These are phyloP conservation scores for Exsudoporus frostii DNA, from an alignment of 768 basidiomycete species.

Conservation along the genomic window DNA sequence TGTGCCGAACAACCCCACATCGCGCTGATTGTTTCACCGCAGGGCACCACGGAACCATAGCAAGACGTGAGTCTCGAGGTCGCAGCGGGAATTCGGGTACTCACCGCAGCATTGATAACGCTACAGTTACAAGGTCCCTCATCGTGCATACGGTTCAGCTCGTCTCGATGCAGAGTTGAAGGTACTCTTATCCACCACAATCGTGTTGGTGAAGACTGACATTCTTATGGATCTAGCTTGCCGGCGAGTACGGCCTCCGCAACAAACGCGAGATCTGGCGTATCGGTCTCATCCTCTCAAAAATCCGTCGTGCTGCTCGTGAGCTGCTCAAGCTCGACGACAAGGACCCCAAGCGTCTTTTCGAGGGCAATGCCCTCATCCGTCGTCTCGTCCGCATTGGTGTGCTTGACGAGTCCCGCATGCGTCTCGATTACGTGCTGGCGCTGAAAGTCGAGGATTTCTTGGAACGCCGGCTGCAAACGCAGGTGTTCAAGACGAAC, in stretches of 20 bases:
- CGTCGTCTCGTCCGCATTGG: slow-evolving; percentile 97
- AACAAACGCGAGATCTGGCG: slow-evolving; percentile 99
- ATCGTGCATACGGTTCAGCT: slow-evolving; percentile 93
- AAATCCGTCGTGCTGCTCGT: slow-evolving; percentile 99
- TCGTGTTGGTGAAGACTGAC: background rate
- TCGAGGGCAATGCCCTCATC: slow-evolving; percentile 98
- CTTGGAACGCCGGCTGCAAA: slow-evolving; percentile 98
- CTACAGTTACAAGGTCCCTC: slow-evolving; percentile 96
- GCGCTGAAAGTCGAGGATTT: slow-evolving; percentile 99
- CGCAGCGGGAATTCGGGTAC: slow-evolving; percentile 64
- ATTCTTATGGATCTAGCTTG: slow-evolving; percentile 60
- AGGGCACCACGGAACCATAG: slow-evolving; percentile 91
- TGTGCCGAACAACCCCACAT: background rate
- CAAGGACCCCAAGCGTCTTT: slow-evolving; percentile 99
- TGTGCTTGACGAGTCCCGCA: slow-evolving; percentile 97
- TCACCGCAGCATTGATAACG: slow-evolving; percentile 55
- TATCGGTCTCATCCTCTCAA: slow-evolving; percentile 95
- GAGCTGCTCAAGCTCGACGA: slow-evolving; percentile 99
- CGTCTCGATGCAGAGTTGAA: slow-evolving; percentile 99
- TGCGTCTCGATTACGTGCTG: slow-evolving; percentile 99
- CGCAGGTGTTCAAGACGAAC: slow-evolving; percentile 99
- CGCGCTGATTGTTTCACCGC: slow-evolving; percentile 28
- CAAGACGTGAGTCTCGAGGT: slow-evolving; percentile 91
- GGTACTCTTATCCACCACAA: slow-evolving; percentile 43
- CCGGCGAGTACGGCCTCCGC: slow-evolving; percentile 99